Conservation (phyloP, 345 rosid species). For the Theobroma cacao region DNA sequence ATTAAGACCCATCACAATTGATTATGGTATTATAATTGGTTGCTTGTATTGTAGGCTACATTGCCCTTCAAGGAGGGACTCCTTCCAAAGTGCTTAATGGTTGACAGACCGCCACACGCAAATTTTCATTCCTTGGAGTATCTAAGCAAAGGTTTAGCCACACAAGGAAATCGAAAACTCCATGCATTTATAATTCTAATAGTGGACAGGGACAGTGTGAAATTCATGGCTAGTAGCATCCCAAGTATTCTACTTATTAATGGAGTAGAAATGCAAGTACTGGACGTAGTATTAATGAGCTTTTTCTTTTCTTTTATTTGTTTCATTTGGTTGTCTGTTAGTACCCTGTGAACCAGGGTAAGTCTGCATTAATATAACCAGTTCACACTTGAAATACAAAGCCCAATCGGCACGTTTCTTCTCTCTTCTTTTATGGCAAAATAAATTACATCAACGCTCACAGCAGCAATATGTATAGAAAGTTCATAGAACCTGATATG, state of each 20-base stretch:
- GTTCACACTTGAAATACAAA: background rate
- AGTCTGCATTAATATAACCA: background rate
- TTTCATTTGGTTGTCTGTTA: background rate
- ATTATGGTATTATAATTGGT: background rate
- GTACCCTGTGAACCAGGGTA: conserved; percentile 23
- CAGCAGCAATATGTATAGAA: background rate
- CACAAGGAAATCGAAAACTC: background rate
- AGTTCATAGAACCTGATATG: background rate
- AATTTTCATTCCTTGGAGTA: background rate
- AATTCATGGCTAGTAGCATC: background rate
- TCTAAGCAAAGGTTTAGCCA: conserved; percentile 6
- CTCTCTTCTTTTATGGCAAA: background rate
- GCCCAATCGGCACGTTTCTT: background rate
- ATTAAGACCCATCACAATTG: background rate
- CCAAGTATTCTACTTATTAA: background rate
- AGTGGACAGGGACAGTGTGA: background rate
- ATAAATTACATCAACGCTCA: background rate
- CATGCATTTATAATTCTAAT: conserved; percentile 11
- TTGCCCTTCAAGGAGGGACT: conserved; percentile 24
- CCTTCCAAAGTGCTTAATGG: background rate
- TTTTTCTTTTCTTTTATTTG: background rate
- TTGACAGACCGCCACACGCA: background rate
- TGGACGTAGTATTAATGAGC: conserved; percentile 16
- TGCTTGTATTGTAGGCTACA: background rate
- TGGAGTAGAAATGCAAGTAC: background rate